A percentile compares a stretch with the other conserved stretches of the same genome.
These are phyloP conservation scores for Diplogelasinospora grovesii DNA, from an alignment of 495 filamentous ascomycete species.

Conservation along the genomic window DNA sequence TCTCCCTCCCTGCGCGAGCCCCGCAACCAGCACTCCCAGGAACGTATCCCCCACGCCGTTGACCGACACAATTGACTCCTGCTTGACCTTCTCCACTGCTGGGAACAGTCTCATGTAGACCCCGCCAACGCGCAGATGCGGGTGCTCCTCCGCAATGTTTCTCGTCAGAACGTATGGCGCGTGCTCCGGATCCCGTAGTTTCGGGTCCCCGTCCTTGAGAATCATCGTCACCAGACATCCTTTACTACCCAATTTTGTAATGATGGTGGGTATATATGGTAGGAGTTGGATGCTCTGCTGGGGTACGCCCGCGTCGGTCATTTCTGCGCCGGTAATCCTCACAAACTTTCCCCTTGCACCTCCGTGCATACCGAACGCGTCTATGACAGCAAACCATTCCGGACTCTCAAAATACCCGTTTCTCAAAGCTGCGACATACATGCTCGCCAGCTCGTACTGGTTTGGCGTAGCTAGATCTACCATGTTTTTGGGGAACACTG, in stretches of 20 bases:
- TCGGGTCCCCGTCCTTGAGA: conserved; percentile 54
- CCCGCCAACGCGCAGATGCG: conserved; percentile 63
- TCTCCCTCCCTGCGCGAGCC: conserved; percentile 43
- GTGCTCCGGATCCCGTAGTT: conserved; percentile 52
- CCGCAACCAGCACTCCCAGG: conserved; percentile 70
- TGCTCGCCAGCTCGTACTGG: conserved; percentile 66
- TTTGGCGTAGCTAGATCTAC: conserved; percentile 78
- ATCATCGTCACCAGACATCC: conserved; percentile 77
- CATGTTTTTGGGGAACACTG: conserved; percentile 52
- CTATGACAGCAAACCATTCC: conserved; percentile 74
- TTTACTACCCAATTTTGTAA: conserved; percentile 73
- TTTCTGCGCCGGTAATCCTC: conserved; percentile 45
- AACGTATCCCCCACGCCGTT: conserved; percentile 96
- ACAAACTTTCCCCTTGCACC: conserved; percentile 58
- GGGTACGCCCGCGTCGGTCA: conserved; percentile 76
- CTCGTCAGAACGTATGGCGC: conserved; percentile 65
- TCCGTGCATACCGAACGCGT: conserved; percentile 58
- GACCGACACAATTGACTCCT: conserved; percentile 79
- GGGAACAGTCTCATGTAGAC: conserved; percentile 81
- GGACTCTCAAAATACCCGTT: conserved; percentile 57
- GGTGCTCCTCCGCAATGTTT: conserved; percentile 39
- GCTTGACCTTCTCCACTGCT: conserved; percentile 55
- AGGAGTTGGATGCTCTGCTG: conserved; percentile 80
- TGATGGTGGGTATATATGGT: conserved; percentile 72
- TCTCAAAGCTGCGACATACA: conserved; percentile 60